Evolutionary conservation across 177 flowering plant species (phyloP), one percentile per base, ranked within the genome.

Genomic region (Vitis hybrid): DNA sequence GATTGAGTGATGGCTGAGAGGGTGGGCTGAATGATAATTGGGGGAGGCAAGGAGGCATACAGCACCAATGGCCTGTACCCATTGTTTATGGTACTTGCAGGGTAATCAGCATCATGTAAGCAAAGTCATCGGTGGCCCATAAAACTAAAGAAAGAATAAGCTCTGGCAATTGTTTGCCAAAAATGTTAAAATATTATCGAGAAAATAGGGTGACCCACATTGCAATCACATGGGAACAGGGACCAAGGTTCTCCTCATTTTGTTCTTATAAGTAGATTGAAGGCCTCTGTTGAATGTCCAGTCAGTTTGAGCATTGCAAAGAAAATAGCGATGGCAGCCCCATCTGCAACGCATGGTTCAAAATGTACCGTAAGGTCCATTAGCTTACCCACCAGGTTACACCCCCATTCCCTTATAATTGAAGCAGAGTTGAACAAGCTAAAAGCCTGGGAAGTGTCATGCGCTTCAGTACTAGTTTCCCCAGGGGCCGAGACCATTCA

Each of bases 301-400:
- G 67, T 22, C 33, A 19, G 33, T 69, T 19, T 7, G 22, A 69
- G 17, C 31, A 33, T 33, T 31, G 1, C 56, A 62, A 3, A 24
- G 52, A 28, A 14, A 13, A 59, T 18, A 59, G 65, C 57, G 14
- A 76, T 76, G 78, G 74, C 60, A n/a, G 52, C n/a, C 38, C 55
- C 50, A 24, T 59, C 59, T 17, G 63, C 50, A 61, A 33, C 22
- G 1, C 24, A 2, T 6, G 65, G 70, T 19, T 8, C 65, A 18
- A 17, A 51, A 66, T 18, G 17, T 47, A 56, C 82, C 72, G 14
- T 65, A 7, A 82, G 89, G 54, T 86, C 92, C 22, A 80, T 82
- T 31, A 86, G 92, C 69, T 78, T 87, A 77, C 90, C 76, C 2
- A 47, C 79, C 5, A 76, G 68, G 18, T 19, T 57, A 53, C 75